Evolutionary conservation across 2,329 filamentous ascomycete genomes (phyloP).

Genomic region (Rhinocladiella mackenziei): DNA sequence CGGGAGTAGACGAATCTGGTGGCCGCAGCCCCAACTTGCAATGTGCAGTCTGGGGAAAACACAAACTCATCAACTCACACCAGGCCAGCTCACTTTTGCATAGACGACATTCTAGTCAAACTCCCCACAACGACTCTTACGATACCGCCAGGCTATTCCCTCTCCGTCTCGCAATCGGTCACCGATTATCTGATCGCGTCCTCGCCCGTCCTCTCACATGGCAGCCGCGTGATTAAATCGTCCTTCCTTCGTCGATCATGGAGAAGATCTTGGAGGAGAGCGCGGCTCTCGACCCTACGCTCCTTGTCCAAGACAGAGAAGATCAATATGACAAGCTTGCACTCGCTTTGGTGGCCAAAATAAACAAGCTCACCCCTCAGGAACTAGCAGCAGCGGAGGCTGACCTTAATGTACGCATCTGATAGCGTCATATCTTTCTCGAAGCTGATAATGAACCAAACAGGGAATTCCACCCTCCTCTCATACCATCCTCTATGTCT

Average conservation of each 20-base stretch:
- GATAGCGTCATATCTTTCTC: no score
- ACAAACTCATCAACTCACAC: background rate
- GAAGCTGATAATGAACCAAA: conserved; percentile 27
- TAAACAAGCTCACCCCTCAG: conserved; percentile 20
- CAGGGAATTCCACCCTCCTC: conserved; percentile 54
- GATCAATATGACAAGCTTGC: conserved; percentile 43
- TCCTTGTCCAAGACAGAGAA: conserved; percentile 20
- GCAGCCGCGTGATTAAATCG: conserved; percentile 14
- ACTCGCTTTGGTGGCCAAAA: conserved; percentile 27
- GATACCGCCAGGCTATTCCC: no score
- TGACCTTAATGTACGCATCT: conserved; percentile 35
- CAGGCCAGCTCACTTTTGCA: no score
- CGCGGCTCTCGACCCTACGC: conserved; percentile 12
- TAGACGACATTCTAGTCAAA: background rate
- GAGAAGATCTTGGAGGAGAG: conserved; percentile 22
- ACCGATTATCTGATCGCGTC: no score
- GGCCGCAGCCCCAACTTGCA: conserved; percentile 1
- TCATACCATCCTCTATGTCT: conserved; percentile 59
- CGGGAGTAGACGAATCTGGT: no score
- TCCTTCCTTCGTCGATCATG: conserved; percentile 9
- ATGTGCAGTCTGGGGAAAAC: background rate
- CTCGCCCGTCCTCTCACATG: conserved; percentile 11
- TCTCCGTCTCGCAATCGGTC: no score
- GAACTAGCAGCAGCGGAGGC: conserved; percentile 12
- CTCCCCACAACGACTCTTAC: background rate